Conservation (phyloP, 2,329 filamentous ascomycete species). For the Colletotrichum tabaci region DNA sequence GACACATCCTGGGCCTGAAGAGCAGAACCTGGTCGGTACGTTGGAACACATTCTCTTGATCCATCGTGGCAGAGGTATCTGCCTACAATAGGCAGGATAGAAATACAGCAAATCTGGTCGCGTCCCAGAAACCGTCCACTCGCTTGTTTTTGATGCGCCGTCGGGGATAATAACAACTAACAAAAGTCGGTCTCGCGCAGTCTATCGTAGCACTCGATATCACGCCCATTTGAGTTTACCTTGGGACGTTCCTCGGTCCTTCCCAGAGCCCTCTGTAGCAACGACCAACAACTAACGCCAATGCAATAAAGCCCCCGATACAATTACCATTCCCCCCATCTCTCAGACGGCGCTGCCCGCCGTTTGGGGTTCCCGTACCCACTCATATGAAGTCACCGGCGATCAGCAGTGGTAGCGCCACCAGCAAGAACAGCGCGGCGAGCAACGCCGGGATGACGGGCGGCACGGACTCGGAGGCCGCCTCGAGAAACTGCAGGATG, state of each 20-base stretch:
- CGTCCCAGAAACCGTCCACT: not conserved
- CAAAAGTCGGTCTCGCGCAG: not conserved
- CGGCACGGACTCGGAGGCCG: slow-evolving; percentile 28
- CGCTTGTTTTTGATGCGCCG: slow-evolving; percentile 19
- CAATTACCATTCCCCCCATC: too few relatives aligned
- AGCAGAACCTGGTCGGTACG: not conserved
- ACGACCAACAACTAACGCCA: not conserved
- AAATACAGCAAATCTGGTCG: not conserved
- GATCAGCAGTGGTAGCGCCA: slow-evolving; percentile 33
- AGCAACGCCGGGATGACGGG: slow-evolving; percentile 34
- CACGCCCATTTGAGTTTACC: too few relatives aligned
- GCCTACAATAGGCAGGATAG: not conserved
- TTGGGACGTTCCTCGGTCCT: not conserved
- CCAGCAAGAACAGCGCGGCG: slow-evolving; percentile 29
- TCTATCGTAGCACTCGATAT: slow-evolving; percentile 8
- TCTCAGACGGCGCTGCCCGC: not conserved
- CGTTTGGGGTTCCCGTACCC: not conserved
- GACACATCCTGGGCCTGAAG: not conserved
- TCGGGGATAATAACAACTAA: not conserved
- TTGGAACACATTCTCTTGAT: not conserved
- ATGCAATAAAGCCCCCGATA: not conserved
- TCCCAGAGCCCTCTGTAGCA: not conserved
- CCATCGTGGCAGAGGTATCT: not conserved
- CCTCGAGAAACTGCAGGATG: slow-evolving; percentile 20
- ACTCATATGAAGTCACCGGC: slow-evolving; percentile 23